Evolutionary conservation across 345 rosid genomes (phyloP).

Genomic region (Lepidium sativum): DNA sequence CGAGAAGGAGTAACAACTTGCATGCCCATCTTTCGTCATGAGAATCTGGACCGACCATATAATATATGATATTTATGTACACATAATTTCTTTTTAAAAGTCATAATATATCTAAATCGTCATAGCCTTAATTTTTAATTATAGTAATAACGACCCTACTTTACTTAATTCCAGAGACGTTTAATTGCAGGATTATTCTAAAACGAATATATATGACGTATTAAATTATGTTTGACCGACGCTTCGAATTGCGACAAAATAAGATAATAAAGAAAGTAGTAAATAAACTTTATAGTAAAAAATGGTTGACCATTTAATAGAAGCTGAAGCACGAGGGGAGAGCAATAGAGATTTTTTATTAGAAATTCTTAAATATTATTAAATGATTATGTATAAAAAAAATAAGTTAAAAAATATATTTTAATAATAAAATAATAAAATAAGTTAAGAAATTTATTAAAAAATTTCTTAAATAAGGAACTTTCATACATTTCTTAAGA

Average conservation of each 20-base stretch:
- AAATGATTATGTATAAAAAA: no score
- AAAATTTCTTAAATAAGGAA: no score
- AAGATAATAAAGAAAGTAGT: not conserved
- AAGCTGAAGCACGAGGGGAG: conserved; percentile 13
- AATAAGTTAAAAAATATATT: no score
- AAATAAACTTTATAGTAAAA: not conserved
- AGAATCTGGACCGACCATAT: conserved; percentile 26
- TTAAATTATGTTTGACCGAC: conserved; percentile 28
- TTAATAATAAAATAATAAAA: no score
- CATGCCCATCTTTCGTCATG: conserved; percentile 27
- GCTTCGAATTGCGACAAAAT: conserved; percentile 7
- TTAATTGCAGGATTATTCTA: conserved; percentile 3
- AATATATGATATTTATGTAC: not conserved
- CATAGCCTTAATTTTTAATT: not conserved
- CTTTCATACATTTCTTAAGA: no score
- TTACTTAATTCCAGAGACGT: conserved; percentile 18
- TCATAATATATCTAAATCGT: conserved; percentile 3
- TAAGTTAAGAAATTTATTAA: no score
- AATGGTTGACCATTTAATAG: conserved; percentile 26
- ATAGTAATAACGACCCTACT: conserved; percentile 16
- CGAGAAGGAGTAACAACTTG: conserved; percentile 17
- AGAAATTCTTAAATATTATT: no score
- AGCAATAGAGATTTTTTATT: no score
- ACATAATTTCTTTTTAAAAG: not conserved
- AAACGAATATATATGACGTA: not conserved